Conservation (phyloP, 768 basidiomycete species). For the Chalciporus piperatus region DNA sequence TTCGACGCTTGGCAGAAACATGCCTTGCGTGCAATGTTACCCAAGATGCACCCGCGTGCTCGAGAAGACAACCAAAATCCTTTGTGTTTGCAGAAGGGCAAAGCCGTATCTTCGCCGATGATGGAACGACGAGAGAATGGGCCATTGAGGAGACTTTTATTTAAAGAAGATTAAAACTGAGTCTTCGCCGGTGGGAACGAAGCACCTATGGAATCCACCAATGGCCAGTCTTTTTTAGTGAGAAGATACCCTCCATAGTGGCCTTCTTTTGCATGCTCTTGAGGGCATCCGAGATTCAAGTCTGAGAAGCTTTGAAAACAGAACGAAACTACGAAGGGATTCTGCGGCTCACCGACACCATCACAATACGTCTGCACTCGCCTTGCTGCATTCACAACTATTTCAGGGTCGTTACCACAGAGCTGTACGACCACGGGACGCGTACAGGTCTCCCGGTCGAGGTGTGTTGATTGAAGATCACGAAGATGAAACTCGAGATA, state of each 20-base stretch:
- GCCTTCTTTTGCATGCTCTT: constrained; percentile 59
- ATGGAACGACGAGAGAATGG: constrained; percentile 58
- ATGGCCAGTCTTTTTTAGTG: constrained; percentile 67
- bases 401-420: constrained; percentile 67
- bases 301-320: constrained; percentile 41
- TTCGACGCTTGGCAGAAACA: constrained; percentile 64
- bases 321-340: neutral
- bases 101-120: constrained; percentile 61
- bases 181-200: neutral
- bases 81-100: constrained; percentile 54
- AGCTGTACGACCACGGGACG: constrained; percentile 68
- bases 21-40: constrained; percentile 73
- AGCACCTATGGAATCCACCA: constrained; percentile 64
- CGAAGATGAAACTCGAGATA: constrained; percentile 64
- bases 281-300: constrained; percentile 80
- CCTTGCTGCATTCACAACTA: constrained; percentile 56
- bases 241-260: constrained; percentile 79
- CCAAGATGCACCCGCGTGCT: constrained; percentile 67
- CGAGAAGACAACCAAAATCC: constrained; percentile 54
- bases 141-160: constrained; percentile 61
- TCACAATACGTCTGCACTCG: constrained; percentile 61
- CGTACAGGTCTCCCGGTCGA: constrained; percentile 19
- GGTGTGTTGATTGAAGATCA: constrained; percentile 41
- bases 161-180: neutral
- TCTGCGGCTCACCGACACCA: constrained; percentile 55